These are phyloP conservation scores for Tulasnella sp. DNA, from an alignment of 768 basidiomycete genomes.

Conservation along the genomic window DNA sequence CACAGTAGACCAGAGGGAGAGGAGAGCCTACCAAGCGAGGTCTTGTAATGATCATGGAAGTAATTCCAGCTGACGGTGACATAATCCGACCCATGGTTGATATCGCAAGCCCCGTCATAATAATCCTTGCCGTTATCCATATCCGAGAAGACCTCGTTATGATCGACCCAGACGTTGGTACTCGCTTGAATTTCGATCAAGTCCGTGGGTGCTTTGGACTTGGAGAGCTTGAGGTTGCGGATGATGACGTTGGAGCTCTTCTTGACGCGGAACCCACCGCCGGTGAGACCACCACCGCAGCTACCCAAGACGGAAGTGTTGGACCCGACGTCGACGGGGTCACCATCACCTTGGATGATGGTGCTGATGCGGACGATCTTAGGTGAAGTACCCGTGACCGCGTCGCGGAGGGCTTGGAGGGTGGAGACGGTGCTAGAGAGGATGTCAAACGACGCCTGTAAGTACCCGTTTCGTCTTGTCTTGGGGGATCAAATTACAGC, in stretches of 20 bases:
- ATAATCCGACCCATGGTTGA: constrained; percentile 35
- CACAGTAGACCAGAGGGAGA: not conserved
- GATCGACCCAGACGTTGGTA: constrained; percentile 4
- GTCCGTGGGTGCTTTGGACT: not conserved
- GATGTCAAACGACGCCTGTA: not conserved
- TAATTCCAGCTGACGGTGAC: constrained; percentile 7
- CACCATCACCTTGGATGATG: constrained; percentile 12
- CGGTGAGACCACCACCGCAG: constrained; percentile 7
- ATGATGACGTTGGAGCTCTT: not conserved
- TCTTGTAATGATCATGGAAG: constrained; percentile 32
- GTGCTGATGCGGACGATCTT: constrained; percentile 15
- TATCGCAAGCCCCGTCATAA: constrained; percentile 37
- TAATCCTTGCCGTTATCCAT: constrained; percentile 25
- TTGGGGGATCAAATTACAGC: not conserved
- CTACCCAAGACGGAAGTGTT: not conserved
- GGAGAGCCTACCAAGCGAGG: constrained; percentile 22
- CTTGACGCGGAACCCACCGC: constrained; percentile 5
- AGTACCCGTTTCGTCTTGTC: not conserved
- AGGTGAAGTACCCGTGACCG: constrained; percentile 8
- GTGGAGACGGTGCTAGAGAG: constrained; percentile 9
- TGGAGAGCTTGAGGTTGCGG: not conserved
- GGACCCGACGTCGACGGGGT: not conserved
- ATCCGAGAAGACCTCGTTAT: constrained; percentile 6
- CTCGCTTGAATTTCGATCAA: not conserved
- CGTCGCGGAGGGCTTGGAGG: constrained; percentile 12